Base-by-base conservation (phyloP, 2,329 filamentous ascomycete species). In the Raffaelea ambrosiae region DNA sequence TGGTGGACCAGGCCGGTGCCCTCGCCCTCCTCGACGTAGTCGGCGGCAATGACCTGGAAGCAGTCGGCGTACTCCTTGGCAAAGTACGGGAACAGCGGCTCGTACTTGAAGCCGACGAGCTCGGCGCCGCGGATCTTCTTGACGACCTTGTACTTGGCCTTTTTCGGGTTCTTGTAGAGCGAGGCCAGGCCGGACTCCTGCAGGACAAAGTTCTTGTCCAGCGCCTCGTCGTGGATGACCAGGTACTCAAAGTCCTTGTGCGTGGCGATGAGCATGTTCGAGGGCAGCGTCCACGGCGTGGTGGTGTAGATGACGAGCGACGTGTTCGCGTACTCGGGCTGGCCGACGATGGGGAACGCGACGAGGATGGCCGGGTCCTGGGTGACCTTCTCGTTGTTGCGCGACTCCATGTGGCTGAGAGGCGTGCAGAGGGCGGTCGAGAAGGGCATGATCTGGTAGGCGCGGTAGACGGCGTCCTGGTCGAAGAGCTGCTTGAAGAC, bases 1-100 rank as follows among this genome's bases (percentile, higher is more conserved):
- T 96, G 89, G 66, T 97, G 91, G 40, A 97, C 91, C 53, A 97
- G 85, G 60, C 91, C 91, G 31, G 88, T 88, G 81, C 91, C 91
- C 59, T 88, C 89, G 51, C 93, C 89, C 26, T 85, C 81, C 22
- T 87, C 93, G 49, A 96, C 90, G 60, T 96, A 96, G 7, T 75
- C 81, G 35, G 86, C 91, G 56, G 86, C 89, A 54, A 95, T 63
- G 4, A 96, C 85, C 57, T 76, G 79, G 74, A 95, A 96, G 4
- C 81, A 66, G 48, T 94, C 86, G 66, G 91, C 87, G 73, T 93
- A 96, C 41, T 91, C 79, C 11, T 93, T 86, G 57, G 86, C 85
- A 65, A 93, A 91, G 68, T 95, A 96, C 61, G 86, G 77, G 65
- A 96, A 97, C 1, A 90, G 75, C 7, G 91, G 90, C 64, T 88